phyloP scores from a whole-genome alignment of 1,284 basidiomycete genomes.

The Boletus albobrunnescens region DNA sequence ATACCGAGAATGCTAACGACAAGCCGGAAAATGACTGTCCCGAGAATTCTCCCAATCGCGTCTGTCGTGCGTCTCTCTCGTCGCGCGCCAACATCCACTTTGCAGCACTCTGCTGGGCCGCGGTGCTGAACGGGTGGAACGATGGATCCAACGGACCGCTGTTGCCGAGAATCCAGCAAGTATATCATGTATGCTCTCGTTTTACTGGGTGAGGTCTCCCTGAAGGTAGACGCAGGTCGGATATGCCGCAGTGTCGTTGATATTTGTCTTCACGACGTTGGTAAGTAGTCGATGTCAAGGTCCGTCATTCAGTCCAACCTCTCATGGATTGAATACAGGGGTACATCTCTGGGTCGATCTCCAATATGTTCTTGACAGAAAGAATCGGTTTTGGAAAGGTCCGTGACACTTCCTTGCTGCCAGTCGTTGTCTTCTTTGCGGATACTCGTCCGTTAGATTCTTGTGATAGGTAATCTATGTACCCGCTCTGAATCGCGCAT shows the following conservation, averaged over 20 bases:
- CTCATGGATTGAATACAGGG: conserved; percentile 8
- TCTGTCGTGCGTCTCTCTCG: not conserved
- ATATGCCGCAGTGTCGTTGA: conserved; percentile 19
- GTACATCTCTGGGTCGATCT: conserved; percentile 17
- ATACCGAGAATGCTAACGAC: not conserved
- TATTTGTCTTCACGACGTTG: conserved; percentile 23
- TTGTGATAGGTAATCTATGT: conserved; percentile 5
- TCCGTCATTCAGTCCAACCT: too few relatives aligned
- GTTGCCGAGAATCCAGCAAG: conserved; percentile 19
- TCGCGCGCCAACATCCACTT: conserved; percentile 16
- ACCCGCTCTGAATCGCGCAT: not conserved
- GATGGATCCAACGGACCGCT: conserved; percentile 23
- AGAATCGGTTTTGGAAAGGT: conserved; percentile 23
- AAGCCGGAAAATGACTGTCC: not conserved
- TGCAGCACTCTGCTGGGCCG: conserved; percentile 17
- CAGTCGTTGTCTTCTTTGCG: not conserved
- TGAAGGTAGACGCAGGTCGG: conserved; percentile 11
- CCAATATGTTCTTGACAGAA: conserved; percentile 13
- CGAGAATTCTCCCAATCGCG: not conserved
- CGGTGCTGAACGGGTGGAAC: conserved; percentile 20
- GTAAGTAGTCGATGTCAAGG: conserved; percentile 7
- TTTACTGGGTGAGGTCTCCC: not conserved
- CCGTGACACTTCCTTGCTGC: not conserved
- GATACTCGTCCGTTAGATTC: not conserved
- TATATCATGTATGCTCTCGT: conserved; percentile 14